phyloP scores from a whole-genome alignment of 495 filamentous ascomycete species.

The Cercophora samala region DNA sequence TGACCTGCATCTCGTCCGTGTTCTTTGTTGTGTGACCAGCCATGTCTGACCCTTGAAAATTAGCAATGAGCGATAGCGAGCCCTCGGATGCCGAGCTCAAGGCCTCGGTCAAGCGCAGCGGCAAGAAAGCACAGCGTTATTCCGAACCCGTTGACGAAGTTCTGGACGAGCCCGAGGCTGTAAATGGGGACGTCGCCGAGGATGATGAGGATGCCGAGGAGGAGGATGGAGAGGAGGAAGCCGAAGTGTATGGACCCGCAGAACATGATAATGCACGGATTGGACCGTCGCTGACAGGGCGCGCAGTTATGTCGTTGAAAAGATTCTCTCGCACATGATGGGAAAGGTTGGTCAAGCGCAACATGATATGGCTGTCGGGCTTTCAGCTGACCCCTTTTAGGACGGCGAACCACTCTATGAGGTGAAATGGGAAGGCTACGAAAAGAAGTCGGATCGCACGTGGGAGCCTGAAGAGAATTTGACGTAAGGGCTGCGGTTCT shows the following conservation, averaged over 20 bases:
- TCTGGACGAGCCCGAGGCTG: background rate
- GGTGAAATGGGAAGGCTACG: constrained; percentile 63
- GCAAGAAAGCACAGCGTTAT: constrained; percentile 23
- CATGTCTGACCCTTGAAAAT: background rate
- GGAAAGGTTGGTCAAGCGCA: constrained; percentile 40
- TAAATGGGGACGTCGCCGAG: constrained; percentile 31
- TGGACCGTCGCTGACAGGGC: constrained; percentile 11
- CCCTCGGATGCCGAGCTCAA: constrained; percentile 11
- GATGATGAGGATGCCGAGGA: constrained; percentile 39
- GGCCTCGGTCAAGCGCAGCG: constrained; percentile 18
- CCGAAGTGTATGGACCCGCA: constrained; percentile 37
- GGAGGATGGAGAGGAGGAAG: constrained; percentile 38
- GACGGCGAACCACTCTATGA: constrained; percentile 46
- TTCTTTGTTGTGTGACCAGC: background rate
- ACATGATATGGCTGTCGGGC: background rate
- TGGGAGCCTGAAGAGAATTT: constrained; percentile 62
- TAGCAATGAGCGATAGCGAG: constrained; percentile 16
- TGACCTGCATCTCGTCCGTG: background rate
- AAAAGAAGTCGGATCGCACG: constrained; percentile 55
- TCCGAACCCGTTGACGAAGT: constrained; percentile 26
- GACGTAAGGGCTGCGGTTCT: constrained; percentile 33
- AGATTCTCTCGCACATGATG: constrained; percentile 52
- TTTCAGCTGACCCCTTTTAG: background rate
- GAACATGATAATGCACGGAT: background rate
- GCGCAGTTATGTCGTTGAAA: constrained; percentile 55